Base-by-base conservation (phyloP, 2,329 filamentous ascomycete genomes). In the Clonostachys solani region DNA sequence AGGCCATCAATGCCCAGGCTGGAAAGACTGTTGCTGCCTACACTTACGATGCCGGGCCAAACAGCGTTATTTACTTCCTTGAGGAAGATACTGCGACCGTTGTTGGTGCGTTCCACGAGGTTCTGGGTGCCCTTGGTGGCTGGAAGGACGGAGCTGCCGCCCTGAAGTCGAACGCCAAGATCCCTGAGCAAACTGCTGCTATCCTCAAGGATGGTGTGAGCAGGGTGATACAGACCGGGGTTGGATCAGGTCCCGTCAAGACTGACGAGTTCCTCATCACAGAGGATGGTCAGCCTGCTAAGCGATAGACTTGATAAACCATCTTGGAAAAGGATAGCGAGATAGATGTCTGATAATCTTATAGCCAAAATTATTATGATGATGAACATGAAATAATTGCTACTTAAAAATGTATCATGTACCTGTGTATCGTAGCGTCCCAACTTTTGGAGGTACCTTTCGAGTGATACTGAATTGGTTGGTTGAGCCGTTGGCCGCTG, bases 1-100 rank as follows among this genome's bases (percentile, higher is more conserved):
- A 99, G 72, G 80, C 84, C 56, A 89, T 97, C 71, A 99, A 99
- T 63, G 77, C 77, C 46, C 78, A 79, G 19, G 89, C 87, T 5
- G 91, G 89, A 46, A 86, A 83, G 70, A 84, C 81, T 0, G 79
- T 97, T 16, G 91, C 89, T 5, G 94, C 94, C 5, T 99, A 99
- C 68, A 99, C 94, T 0, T 99, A 97, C 60, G 94, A 99, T 63
- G 94, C 94, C 0, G 94, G 94, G 45, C 94, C 94, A 47, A 99
- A 99, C 69, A 91, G 91, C 38, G 95, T 99, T 44, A 83, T 99
- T 44, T 99, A 99, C 75, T 97, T 95, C 63, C 80, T 92, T 38
- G 87, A 92, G 62, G 78, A 92, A 73, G 81, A 95, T 56, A 78
- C 84, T 52, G 77, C 78, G 40, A 68, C 78, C 4, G 85, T 97